A percentile compares a stretch with the other conserved stretches of the same genome.
These are phyloP conservation scores for Manihot esculenta DNA, from an alignment of 441 rosid species.

Conservation along the genomic window DNA sequence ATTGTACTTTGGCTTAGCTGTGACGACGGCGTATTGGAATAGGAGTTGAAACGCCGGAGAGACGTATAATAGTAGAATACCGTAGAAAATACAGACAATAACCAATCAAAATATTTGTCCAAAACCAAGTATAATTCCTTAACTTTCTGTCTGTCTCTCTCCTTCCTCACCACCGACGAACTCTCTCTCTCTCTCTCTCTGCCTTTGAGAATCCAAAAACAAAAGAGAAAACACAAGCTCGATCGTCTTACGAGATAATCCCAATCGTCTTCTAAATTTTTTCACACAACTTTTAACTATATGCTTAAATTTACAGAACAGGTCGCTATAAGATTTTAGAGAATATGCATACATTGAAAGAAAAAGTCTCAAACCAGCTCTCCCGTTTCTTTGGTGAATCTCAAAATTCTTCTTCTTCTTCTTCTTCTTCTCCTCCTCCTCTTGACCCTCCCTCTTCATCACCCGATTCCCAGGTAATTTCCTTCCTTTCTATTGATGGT, in stretches of 20 bases:
- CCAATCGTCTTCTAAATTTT: not conserved
- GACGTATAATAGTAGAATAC: not conserved
- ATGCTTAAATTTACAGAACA: not conserved
- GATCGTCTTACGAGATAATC: not conserved
- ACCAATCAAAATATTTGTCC: conserved; percentile 10
- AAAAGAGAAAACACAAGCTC: not conserved
- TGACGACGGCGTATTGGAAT: not conserved
- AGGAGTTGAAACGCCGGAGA: not conserved
- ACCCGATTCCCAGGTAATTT: conserved; percentile 49
- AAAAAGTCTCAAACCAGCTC: conserved; percentile 65
- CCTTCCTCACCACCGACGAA: conserved; percentile 25
- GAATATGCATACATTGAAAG: conserved; percentile 58
- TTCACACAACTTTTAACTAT: not conserved
- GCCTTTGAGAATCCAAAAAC: not conserved
- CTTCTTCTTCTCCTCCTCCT: conserved; percentile 29
- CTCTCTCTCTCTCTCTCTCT: not conserved
- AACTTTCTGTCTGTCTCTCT: too few relatives aligned
- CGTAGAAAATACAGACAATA: not conserved
- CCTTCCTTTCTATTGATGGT: not conserved
- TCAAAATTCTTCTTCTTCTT: conserved; percentile 37
- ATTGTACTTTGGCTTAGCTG: too few relatives aligned
- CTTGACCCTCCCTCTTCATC: conserved; percentile 18
- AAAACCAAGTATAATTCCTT: not conserved
- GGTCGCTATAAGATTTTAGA: not conserved
- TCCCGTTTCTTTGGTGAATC: conserved; percentile 78